phyloP scores from a whole-genome alignment of 2,329 filamentous ascomycete genomes.

The Trichoderma hamatum region DNA sequence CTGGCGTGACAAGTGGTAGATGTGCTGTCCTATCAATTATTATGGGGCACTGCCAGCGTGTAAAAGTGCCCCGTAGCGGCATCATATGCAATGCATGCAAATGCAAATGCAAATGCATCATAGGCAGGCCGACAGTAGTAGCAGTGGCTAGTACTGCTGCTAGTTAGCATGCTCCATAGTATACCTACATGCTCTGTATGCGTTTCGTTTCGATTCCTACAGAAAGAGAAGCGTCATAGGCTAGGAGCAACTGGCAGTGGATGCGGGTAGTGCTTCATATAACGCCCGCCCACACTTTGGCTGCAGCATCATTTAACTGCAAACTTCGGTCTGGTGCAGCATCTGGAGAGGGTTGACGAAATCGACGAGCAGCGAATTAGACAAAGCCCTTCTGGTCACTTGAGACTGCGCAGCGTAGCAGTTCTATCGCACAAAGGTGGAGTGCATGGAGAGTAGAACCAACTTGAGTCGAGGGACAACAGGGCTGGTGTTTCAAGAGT shows the following conservation, averaged over 20 bases:
- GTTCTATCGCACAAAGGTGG: background rate
- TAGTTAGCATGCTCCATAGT: background rate
- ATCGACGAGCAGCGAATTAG: background rate
- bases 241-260: background rate
- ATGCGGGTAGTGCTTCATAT: background rate
- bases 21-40: conserved; percentile 30
- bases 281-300: background rate
- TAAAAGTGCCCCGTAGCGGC: background rate
- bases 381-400: background rate
- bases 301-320: background rate
- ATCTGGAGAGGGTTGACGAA: background rate
- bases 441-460: background rate
- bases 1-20: conserved; percentile 29
- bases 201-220: background rate
- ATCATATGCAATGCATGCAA: background rate
- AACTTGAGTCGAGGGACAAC: background rate
- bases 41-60: conserved; percentile 23
- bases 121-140: background rate
- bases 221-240: background rate
- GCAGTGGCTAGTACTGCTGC: background rate
- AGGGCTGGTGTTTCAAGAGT: background rate
- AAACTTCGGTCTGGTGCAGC: background rate
- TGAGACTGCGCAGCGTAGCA: background rate
- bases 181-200: too few species aligned
- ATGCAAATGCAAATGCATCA: background rate